Evolutionary conservation across 2,329 filamentous ascomycete species (phyloP).

Genomic region (Fusarium euwallaceae): DNA sequence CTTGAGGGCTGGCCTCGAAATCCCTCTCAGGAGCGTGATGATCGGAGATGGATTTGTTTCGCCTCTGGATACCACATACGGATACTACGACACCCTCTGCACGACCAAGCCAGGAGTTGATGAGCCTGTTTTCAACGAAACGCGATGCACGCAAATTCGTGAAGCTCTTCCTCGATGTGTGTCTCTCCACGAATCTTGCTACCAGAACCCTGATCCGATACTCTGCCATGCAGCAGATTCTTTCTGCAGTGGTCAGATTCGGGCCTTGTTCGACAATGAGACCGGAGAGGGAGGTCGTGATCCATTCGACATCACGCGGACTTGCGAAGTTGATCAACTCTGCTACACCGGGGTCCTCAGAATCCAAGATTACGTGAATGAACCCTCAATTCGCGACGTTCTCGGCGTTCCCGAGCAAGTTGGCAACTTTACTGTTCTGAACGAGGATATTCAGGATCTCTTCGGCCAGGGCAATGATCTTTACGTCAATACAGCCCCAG

Average conservation of each 20-base stretch:
- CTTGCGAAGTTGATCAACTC: background rate
- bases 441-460: background rate
- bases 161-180: constrained; percentile 38
- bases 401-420: background rate
- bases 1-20: constrained; percentile 2
- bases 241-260: constrained; percentile 22
- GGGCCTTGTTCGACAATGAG: background rate
- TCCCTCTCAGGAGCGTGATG: constrained; percentile 28
- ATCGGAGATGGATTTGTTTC: constrained; percentile 41
- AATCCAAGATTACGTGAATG: background rate
- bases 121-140: constrained; percentile 31
- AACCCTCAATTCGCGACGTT: background rate
- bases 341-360: background rate
- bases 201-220: constrained; percentile 32
- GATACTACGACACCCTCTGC: constrained; percentile 41
- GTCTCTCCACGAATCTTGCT: constrained; percentile 32
- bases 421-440: constrained; percentile 4
- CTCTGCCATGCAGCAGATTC: constrained; percentile 28
- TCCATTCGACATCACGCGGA: background rate
- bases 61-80: constrained; percentile 30
- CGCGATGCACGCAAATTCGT: constrained; percentile 27
- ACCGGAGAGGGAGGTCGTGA: background rate
- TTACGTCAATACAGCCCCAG: constrained; percentile 24
- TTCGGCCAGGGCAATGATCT: constrained; percentile 11
- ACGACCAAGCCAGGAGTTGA: constrained; percentile 34